These are phyloP conservation scores for Fusarium begoniae DNA, from an alignment of 2,329 filamentous ascomycete genomes.

Conservation along the genomic window DNA sequence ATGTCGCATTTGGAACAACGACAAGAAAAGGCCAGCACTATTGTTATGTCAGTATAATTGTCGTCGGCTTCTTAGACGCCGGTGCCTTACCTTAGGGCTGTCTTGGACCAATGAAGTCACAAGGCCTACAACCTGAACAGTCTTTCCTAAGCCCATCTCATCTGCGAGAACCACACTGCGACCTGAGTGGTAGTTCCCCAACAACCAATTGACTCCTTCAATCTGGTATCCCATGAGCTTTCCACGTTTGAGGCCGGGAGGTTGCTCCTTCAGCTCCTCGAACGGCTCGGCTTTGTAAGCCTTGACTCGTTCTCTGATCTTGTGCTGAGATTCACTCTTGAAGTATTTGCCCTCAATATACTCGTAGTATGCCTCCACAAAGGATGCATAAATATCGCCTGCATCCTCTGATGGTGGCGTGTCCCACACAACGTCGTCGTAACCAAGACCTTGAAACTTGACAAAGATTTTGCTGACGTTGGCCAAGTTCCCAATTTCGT, in stretches of 20 bases:
- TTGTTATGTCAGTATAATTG: constrained; percentile 20
- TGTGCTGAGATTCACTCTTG: constrained; percentile 60
- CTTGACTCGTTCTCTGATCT: constrained; percentile 73
- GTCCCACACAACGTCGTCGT: constrained; percentile 94
- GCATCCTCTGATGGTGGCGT: constrained; percentile 74
- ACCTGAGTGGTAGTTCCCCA: constrained; percentile 84
- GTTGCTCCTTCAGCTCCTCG: constrained; percentile 75
- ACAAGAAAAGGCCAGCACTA: constrained; percentile 90
- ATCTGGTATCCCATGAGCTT: constrained; percentile 93
- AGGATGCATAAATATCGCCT: constrained; percentile 77
- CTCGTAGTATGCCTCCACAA: constrained; percentile 84
- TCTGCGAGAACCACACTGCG: constrained; percentile 93
- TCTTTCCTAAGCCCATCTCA: constrained; percentile 98
- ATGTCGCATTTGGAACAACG: constrained; percentile 94
- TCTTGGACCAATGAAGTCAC: constrained; percentile 77
- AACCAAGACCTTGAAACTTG: constrained; percentile 92
- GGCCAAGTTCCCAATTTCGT: constrained; percentile 75
- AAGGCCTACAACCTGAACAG: constrained; percentile 88
- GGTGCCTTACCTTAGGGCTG: constrained; percentile 56
- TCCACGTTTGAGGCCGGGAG: constrained; percentile 76
- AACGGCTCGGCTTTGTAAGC: constrained; percentile 75
- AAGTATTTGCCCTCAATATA: constrained; percentile 85
- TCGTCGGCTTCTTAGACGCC: background rate
- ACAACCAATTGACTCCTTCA: constrained; percentile 93
- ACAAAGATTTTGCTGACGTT: constrained; percentile 79